Evolutionary conservation across 306 rosid species (phyloP).

Genomic region (Calophaca sinica): DNA sequence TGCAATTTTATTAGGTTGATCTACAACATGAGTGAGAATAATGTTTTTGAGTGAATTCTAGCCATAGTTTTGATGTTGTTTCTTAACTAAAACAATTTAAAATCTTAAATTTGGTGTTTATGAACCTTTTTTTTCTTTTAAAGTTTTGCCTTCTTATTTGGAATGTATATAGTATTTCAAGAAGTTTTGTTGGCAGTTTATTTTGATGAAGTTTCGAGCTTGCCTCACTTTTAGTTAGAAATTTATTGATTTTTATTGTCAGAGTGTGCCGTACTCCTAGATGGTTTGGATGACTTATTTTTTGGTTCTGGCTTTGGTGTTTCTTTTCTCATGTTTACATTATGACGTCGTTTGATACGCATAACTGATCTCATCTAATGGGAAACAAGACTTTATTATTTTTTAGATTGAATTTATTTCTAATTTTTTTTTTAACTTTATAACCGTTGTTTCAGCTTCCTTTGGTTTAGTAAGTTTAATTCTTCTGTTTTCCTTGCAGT

Average conservation of each 20-base stretch:
- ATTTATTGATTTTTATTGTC: constrained; percentile 6
- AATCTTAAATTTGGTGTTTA: background rate
- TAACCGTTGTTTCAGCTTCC: constrained; percentile 27
- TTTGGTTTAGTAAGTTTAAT: constrained; percentile 34
- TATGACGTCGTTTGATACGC: background rate
- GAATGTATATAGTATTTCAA: background rate
- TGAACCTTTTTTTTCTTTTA: background rate
- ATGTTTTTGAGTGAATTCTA: constrained; percentile 27
- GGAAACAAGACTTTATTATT: background rate
- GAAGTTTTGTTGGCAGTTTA: constrained; percentile 10
- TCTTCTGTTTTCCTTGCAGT: constrained; percentile 56
- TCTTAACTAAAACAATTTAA: background rate
- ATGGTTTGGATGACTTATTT: constrained; percentile 24
- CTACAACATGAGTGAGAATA: constrained; percentile 7
- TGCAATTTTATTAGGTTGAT: background rate
- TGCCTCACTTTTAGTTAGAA: constrained; percentile 30
- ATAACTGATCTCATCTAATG: background rate
- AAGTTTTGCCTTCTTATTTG: background rate
- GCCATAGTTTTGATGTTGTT: constrained; percentile 10
- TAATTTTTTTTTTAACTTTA: background rate
- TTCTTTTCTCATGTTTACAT: background rate
- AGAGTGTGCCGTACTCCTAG: constrained; percentile 10
- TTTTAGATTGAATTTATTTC: constrained; percentile 21
- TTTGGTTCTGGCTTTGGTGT: constrained; percentile 2
- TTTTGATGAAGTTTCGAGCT: constrained; percentile 26